Base-by-base conservation (phyloP, 2,329 filamentous ascomycete species). In the Neofusicoccum parvum region DNA sequence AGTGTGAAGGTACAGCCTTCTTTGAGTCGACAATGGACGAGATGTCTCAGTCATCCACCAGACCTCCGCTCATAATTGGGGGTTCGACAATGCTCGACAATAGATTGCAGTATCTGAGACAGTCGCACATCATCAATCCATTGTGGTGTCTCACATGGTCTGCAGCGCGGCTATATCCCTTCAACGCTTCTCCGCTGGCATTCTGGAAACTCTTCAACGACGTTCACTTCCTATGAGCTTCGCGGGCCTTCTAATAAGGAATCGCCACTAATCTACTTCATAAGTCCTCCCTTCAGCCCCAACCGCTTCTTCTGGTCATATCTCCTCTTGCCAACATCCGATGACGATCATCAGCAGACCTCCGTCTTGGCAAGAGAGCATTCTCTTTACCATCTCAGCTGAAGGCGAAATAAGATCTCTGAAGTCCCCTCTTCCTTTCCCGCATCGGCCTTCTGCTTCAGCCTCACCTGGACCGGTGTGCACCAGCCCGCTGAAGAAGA, bases 361-460 rank as follows among this genome's bases (percentile, higher is more conserved):
- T 4, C 2, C 9, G 1, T 14, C 27, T 2, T 10, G n/a, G 27
- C n/a, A n/a, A 6, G 45, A 48, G 10, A 37, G 17, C 11, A 60
- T 60, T 6, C 3, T 45, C n/a, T 48, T 60, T 14, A 37, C 43
- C 2, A 12, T 60, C 15, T 48, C 43, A 3, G 23, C 56, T n/a
- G 56, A 60, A 36, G 43, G 56, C 10, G 56, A 60, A 4, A 48
- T 60, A 11, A 48, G 43, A 48, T 60, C 32, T 20, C 37, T 60
- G 17, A 60, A 60, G 32, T 37, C 56, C 11, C 56, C 56, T 10
- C 43, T 10, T 15, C 54, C 27, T 14, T 37, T 20, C 17, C 50
- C 50, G 10, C 27, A 11, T 32, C 14, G 50, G 5, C 50, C n/a
- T 15, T 45, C 7, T 37, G 15, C 14, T 17, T 7, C 32, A 20